Evolutionary conservation across 371 early-diverging fungal genomes (phyloP).

Genomic region (Synchytrium microbalum): DNA sequence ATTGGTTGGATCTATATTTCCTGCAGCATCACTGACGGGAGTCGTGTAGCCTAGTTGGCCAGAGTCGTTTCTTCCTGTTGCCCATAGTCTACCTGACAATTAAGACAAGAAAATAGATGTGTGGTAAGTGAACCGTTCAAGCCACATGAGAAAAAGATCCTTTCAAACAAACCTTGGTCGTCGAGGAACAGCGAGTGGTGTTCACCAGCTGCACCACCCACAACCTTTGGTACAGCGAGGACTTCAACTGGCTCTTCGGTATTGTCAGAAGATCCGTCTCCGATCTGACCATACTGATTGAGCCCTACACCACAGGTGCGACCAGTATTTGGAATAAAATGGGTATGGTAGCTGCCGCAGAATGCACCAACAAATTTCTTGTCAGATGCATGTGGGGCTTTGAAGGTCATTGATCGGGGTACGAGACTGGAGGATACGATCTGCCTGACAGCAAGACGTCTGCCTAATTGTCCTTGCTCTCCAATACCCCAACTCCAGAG

Average conservation of each 20-base stretch:
- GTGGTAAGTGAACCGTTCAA: too few species aligned
- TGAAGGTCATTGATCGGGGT: constrained; percentile 36
- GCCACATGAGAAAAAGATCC: background rate
- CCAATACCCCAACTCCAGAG: constrained; percentile 93
- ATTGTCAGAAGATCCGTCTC: constrained; percentile 47
- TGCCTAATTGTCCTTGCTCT: constrained; percentile 90
- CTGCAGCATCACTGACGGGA: background rate
- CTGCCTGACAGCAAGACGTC: constrained; percentile 27
- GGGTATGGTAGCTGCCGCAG: constrained; percentile 82
- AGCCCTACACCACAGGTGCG: constrained; percentile 84
- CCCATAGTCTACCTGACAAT: background rate
- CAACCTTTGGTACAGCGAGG: constrained; percentile 17
- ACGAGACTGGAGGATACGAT: constrained; percentile 26
- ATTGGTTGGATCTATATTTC: background rate
- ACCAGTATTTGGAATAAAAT: constrained; percentile 57
- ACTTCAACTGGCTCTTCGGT: constrained; percentile 24
- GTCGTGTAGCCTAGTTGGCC: constrained; percentile 32
- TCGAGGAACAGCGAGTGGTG: constrained; percentile 78
- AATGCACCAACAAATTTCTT: constrained; percentile 58
- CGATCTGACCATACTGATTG: constrained; percentile 91
- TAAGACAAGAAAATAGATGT: too few species aligned
- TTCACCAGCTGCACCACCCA: constrained; percentile 74
- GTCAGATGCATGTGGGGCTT: constrained; percentile 55
- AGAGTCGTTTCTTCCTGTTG: constrained; percentile 7
- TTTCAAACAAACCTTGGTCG: constrained; percentile 42